Evolutionary conservation across 139 green algal species (phyloP), one percentile per base, ranked within the genome.

Genomic region (Chlamydomonas schloesseri): DNA sequence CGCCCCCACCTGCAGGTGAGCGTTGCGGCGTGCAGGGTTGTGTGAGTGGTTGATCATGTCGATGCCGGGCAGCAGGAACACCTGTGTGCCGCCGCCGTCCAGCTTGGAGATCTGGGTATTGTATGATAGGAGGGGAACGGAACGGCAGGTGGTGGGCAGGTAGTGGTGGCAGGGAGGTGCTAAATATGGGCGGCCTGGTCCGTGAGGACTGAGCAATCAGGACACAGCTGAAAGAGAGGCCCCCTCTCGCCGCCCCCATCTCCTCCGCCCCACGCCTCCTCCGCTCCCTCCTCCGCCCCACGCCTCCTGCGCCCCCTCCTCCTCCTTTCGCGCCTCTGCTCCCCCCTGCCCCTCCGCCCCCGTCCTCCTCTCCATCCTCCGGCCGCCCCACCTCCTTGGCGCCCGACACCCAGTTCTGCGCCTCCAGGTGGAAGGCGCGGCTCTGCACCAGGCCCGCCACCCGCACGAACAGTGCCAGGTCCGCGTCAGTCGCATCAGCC

Each of bases 11-110:
- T 50, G 42, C 60, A 97, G 87, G 29, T 34, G 75, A 20, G 90
- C 92, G 81, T 93, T 94, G 29, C 92, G 83, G 24, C 46, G 69
- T 0, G 31, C 67, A 4, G 89, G 76, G 31, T 90, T 34, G 13
- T 81, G 90, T 31, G 81, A 76, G 84, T 97, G 94, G 83, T 97
- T 97, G 42, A 95, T 82, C 94, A 96, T 95, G 88, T 97, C 94
- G 2, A 97, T 95, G 55, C 71, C 93, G 0, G 93, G 91, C 9
- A 97, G 81, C 31, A 96, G 81, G 79, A 92, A 95, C 81, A 97
- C 90, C 67, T 83, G 76, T 24, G 76, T 83, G 37, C 62, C 89
- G n/a, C 76, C 81, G 9, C 50, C 69, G 26, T 89, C 86, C 76
- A 90, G 77, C 50, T 68, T 50, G 1, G 65, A 36, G 58, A 73